Conservation (phyloP, 2,329 filamentous ascomycete species). For the Talaromyces sp. region DNA sequence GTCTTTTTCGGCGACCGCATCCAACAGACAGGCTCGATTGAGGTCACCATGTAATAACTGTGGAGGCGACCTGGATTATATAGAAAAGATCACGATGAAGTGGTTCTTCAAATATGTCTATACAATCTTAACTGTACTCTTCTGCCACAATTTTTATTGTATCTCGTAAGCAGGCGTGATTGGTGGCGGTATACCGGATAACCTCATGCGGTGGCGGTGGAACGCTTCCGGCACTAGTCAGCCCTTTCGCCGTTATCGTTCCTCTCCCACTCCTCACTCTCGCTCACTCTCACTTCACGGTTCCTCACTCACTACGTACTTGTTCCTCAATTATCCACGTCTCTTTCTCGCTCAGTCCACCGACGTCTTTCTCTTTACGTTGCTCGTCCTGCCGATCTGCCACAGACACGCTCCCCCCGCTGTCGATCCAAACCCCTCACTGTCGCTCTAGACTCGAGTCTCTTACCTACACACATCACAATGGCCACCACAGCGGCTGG, state of each 20-base stretch:
- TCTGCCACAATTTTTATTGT: not conserved
- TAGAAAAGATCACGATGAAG: not conserved
- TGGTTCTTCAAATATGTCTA: not conserved
- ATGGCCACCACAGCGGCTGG: conserved; percentile 42
- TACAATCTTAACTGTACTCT: not conserved
- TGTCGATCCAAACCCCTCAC: not conserved
- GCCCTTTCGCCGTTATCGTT: no score
- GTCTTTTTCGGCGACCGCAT: conserved; percentile 38
- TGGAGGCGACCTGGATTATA: not conserved
- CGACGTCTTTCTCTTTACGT: not conserved
- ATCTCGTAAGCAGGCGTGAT: not conserved
- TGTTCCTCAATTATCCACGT: not conserved
- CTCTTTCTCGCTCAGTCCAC: not conserved
- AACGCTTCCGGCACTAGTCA: conserved; percentile 9
- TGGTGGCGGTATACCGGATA: not conserved
- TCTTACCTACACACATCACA: not conserved
- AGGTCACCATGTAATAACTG: conserved; percentile 1
- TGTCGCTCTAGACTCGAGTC: not conserved
- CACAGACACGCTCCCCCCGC: not conserved
- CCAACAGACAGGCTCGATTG: conserved; percentile 11
- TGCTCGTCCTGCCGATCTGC: not conserved
- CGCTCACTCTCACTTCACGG: no score
- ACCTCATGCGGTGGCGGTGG: conserved; percentile 11
- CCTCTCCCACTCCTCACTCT: not conserved
- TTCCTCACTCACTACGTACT: no score